Base-by-base conservation (phyloP, 257 asterid genomes). In the Solanum appendiculatum region DNA sequence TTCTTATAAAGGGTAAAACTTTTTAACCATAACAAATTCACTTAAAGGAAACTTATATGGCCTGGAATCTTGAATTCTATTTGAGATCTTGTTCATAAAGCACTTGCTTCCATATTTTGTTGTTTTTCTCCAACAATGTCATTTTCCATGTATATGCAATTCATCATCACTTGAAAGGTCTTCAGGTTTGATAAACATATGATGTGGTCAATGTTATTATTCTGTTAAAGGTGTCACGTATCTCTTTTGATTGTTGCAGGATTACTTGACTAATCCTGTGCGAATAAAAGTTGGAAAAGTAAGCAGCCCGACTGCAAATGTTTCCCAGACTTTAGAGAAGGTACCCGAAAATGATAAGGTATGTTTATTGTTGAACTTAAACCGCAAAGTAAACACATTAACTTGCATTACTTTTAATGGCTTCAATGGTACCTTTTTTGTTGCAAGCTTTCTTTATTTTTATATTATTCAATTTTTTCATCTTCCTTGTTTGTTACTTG, bases 311-410 rank as follows among this genome's bases (percentile, higher is more conserved):
- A 93, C 97, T 16, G 93, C 97, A 82, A 96, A 94, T 87, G 99
- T 96, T 42, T 91, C 95, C 72, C 99, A 96, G 82, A 73, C 44
- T 87, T 90, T 96, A 95, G 96, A 92, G 94, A 95, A 94, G 92
- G 97, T 96, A 80, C 90, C 93, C 33, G 99, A 96, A 88, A 94
- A 88, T 85, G 98, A 95, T 89, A 96, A 96, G 98, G 99, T 95
- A 89, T 86, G 93, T 86, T 66, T 73, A 60, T 64, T 85, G 85
- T 82, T 82, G 85, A 86, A 68, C 75, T 87, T 66, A 36, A 46
- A 80, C 85, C 80, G 34, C 42, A 81, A 48, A 80, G 44, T 16
- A 5, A 31, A 29, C 68, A 46, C 68, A 29, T 48, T 5, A 44
- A 81, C 40, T 29, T 33, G 27, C 68, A 81, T 46, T 48, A 31